Conservation (phyloP, 2,329 filamentous ascomycete genomes). For the Didymosphaeria variabile region DNA sequence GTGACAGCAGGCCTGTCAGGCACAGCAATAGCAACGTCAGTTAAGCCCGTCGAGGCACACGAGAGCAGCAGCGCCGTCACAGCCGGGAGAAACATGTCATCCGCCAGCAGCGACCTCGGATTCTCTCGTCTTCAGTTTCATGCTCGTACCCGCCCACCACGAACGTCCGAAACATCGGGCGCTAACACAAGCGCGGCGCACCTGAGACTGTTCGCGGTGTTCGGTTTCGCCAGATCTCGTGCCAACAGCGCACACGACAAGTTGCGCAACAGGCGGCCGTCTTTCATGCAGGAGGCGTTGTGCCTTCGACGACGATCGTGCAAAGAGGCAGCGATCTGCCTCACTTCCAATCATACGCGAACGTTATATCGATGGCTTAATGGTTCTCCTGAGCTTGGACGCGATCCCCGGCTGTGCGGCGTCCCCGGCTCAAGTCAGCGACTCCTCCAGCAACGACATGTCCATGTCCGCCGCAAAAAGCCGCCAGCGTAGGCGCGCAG, state of each 20-base stretch:
- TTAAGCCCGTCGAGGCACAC: not conserved
- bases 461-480: constrained; percentile 1
- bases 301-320: constrained; percentile 22
- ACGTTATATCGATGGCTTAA: constrained; percentile 26
- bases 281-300: constrained; percentile 17
- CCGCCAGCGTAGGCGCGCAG: constrained; percentile 7
- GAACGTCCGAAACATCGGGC: constrained; percentile 11
- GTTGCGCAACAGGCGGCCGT: constrained; percentile 9
- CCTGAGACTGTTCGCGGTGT: constrained; percentile 6
- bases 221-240: not conserved
- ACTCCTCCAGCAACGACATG: not conserved
- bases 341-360: constrained; percentile 25
- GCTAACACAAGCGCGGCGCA: constrained; percentile 1
- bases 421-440: constrained; percentile 6
- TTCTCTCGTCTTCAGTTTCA: constrained; percentile 1
- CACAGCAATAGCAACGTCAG: not conserved
- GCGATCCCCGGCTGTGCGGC: constrained; percentile 8
- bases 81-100: constrained; percentile 3
- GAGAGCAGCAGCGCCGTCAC: not conserved
- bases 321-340: constrained; percentile 17
- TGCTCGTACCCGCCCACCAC: constrained; percentile 1
- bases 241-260: constrained; percentile 7
- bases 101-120: not conserved
- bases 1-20: not conserved
- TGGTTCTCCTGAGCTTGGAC: constrained; percentile 36